phyloP scores from a whole-genome alignment of 768 basidiomycete genomes.

The Pisolithus albus region DNA sequence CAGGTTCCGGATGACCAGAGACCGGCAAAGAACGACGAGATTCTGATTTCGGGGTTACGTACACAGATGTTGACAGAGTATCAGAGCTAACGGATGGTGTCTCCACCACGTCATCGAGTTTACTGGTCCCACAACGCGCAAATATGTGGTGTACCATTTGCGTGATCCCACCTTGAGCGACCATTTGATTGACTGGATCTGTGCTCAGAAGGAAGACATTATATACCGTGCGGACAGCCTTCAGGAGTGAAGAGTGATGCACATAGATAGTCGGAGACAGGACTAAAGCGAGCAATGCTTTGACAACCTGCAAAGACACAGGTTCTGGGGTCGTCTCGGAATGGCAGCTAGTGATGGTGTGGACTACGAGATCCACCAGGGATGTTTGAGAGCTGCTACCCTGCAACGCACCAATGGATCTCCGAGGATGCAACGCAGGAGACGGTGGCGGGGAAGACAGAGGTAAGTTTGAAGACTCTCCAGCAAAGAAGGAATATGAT shows the following conservation, averaged over 20 bases:
- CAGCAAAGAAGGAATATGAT: conserved; percentile 94
- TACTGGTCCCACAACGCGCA: conserved; percentile 56
- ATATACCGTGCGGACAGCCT: conserved; percentile 96
- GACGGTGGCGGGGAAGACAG: conserved; percentile 75
- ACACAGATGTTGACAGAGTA: conserved; percentile 7
- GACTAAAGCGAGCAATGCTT: conserved; percentile 84
- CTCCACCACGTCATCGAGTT: conserved; percentile 12
- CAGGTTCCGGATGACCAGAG: conserved; percentile 2
- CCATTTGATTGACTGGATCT: conserved; percentile 92
- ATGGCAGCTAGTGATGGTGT: conserved; percentile 91
- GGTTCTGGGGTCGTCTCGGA: conserved; percentile 82
- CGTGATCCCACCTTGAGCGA: conserved; percentile 94
- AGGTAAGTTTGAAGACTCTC: conserved; percentile 39
- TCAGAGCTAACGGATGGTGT: conserved; percentile 21
- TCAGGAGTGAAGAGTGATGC: conserved; percentile 92
- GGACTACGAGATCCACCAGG: conserved; percentile 87
- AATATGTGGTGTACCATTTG: conserved; percentile 99
- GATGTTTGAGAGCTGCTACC: conserved; percentile 53
- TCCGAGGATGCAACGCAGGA: conserved; percentile 43
- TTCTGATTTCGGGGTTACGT: conserved; percentile 5
- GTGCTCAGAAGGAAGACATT: conserved; percentile 92
- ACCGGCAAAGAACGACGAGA: conserved; percentile 9
- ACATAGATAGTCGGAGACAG: conserved; percentile 82
- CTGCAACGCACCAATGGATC: conserved; percentile 40
- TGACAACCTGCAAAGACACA: conserved; percentile 94